Conservation (phyloP, 2,329 filamentous ascomycete species). For the Curvularia lunata region DNA sequence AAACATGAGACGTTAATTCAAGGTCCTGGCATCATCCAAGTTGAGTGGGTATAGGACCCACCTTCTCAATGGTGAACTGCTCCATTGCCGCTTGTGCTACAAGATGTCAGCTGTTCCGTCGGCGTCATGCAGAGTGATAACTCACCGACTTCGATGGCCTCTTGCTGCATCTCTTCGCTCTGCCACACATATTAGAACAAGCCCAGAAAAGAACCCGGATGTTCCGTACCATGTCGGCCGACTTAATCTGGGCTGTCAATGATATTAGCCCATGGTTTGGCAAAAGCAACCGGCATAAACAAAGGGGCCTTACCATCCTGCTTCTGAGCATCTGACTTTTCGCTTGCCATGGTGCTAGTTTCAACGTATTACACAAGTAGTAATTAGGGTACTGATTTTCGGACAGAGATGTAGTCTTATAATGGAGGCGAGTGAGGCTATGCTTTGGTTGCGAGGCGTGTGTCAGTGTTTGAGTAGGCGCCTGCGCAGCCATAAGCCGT, state of each 20-base stretch:
- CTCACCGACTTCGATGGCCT: slow-evolving; percentile 94
- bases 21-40: neutral
- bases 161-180: slow-evolving; percentile 97
- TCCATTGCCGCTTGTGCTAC: slow-evolving; percentile 74
- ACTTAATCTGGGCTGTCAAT: slow-evolving; percentile 87
- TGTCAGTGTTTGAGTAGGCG: slow-evolving; percentile 23
- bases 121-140: slow-evolving; percentile 15
- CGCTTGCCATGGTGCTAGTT: slow-evolving; percentile 46
- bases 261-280: slow-evolving; percentile 34
- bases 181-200: slow-evolving; percentile 51
- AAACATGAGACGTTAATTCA: slow-evolving; percentile 12
- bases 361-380: slow-evolving; percentile 2
- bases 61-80: slow-evolving; percentile 76
- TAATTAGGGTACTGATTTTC: slow-evolving; percentile 4
- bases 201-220: neutral
- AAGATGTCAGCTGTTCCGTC: slow-evolving; percentile 31
- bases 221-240: slow-evolving; percentile 90
- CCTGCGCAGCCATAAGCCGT: slow-evolving; percentile 10
- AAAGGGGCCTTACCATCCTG: slow-evolving; percentile 56
- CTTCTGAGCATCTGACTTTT: slow-evolving; percentile 69
- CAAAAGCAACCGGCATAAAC: slow-evolving; percentile 15
- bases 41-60: slow-evolving; percentile 37
- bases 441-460: slow-evolving; percentile 24
- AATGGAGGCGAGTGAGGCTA: slow-evolving; percentile 17
- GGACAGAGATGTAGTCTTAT: slow-evolving; percentile 9